These are phyloP conservation scores for Miscanthus lutarioriparius DNA, from an alignment of 176 grass and related monocot genomes.

Conservation along the genomic window DNA sequence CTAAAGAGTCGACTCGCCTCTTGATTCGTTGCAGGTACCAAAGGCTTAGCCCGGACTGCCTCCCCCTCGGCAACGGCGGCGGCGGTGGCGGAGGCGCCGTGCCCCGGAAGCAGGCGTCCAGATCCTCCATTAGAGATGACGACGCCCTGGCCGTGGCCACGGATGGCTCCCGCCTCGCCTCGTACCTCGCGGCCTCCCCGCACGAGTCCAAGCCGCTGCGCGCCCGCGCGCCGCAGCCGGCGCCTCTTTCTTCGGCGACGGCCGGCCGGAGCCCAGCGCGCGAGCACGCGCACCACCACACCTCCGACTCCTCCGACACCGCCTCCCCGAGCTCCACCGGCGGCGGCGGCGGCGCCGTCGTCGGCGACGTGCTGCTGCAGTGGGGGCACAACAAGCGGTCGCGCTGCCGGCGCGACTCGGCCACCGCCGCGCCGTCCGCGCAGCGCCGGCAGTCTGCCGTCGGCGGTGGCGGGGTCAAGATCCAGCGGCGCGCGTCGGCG, in stretches of 20 bases:
- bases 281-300: constrained; percentile 37
- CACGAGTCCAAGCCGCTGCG: constrained; percentile 36
- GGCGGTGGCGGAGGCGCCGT: constrained; percentile 26
- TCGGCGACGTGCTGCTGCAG: constrained; percentile 72
- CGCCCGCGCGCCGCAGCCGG: constrained; percentile 8
- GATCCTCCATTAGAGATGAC: constrained; percentile 46
- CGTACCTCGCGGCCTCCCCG: constrained; percentile 26
- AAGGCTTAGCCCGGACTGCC: constrained; percentile 74
- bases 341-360: neutral
- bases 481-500: constrained; percentile 55
- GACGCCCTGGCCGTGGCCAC: constrained; percentile 16
- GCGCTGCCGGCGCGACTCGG: constrained; percentile 61
- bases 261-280: constrained; percentile 35
- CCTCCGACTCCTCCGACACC: constrained; percentile 47
- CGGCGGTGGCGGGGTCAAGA: constrained; percentile 38
- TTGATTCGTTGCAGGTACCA: constrained; percentile 61
- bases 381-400: constrained; percentile 93
- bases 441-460: constrained; percentile 16
- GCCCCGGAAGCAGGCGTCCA: constrained; percentile 31
- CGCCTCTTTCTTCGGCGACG: neutral
- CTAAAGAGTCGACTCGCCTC: neutral
- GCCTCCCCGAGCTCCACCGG: constrained; percentile 48
- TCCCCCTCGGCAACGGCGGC: constrained; percentile 52
- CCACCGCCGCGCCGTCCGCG: constrained; percentile 34
- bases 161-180: constrained; percentile 33